Evolutionary conservation across 2,329 filamentous ascomycete genomes (phyloP).

Genomic region (Fusarium subtropicale): DNA sequence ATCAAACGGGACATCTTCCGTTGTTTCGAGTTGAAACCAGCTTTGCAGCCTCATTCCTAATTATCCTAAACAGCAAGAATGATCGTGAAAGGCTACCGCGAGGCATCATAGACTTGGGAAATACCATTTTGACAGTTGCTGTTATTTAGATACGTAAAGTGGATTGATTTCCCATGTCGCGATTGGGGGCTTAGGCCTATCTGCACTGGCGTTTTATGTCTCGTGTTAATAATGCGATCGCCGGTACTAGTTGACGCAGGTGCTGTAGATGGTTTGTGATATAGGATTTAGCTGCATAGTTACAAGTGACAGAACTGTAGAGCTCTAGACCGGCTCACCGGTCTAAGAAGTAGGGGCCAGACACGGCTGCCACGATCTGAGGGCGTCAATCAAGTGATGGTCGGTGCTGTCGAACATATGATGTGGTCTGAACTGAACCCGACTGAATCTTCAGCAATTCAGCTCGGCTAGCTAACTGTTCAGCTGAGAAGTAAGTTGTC

Average conservation of each 20-base stretch:
- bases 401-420: not conserved
- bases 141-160: not conserved
- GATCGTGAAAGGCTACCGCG: not conserved
- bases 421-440: not conserved
- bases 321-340: not conserved
- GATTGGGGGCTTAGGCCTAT: slow-evolving; percentile 27
- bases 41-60: slow-evolving; percentile 11
- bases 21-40: slow-evolving; percentile 32
- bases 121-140: not conserved
- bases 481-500: slow-evolving; percentile 2
- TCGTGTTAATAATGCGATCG: slow-evolving; percentile 21
- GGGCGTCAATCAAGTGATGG: not conserved
- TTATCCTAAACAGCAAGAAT: not conserved
- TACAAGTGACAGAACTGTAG: slow-evolving; percentile 1
- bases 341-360: not conserved
- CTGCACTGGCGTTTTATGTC: slow-evolving; percentile 24
- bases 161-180: slow-evolving; percentile 12
- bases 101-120: slow-evolving; percentile 1
- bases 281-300: slow-evolving; percentile 21
- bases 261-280: slow-evolving; percentile 26
- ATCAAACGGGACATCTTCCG: slow-evolving; percentile 16
- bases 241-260: slow-evolving; percentile 7
- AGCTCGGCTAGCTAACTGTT: not conserved
- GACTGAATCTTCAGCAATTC: not conserved
- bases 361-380: not conserved